Evolutionary conservation across 768 basidiomycete species (phyloP).

Genomic region (Rhizopogon vesiculosus): DNA sequence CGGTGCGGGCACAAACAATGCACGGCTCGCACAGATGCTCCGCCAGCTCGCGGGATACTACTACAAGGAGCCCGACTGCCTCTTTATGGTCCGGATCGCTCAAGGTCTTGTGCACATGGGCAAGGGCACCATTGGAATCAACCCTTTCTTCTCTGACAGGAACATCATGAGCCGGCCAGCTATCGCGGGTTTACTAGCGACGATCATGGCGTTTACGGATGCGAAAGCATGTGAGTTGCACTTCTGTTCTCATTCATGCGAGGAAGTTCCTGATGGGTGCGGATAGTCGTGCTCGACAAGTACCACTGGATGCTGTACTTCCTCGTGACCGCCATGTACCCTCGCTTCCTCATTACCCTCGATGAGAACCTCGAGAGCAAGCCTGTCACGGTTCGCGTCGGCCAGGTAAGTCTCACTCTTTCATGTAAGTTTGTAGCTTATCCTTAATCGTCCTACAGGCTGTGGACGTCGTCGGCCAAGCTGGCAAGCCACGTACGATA

Average conservation of each 20-base stretch:
- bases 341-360: conserved; percentile 95
- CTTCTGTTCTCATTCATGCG: neutral
- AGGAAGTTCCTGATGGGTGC: neutral
- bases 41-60: conserved; percentile 97
- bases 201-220: conserved; percentile 89
- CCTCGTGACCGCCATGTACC: conserved; percentile 95
- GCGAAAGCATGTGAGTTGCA: conserved; percentile 80
- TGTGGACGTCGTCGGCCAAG: conserved; percentile 95
- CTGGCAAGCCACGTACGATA: conserved; percentile 94
- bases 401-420: conserved; percentile 50
- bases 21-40: conserved; percentile 95
- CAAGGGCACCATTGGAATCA: conserved; percentile 95
- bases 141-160: conserved; percentile 94
- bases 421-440: neutral
- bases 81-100: conserved; percentile 94
- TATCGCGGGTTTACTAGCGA: conserved; percentile 84
- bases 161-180: conserved; percentile 86
- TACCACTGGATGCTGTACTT: conserved; percentile 99
- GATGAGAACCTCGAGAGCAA: conserved; percentile 84
- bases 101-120: conserved; percentile 99
- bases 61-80: conserved; percentile 92
- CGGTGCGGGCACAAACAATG: conserved; percentile 98
- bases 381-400: conserved; percentile 92
- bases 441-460: conserved; percentile 45
- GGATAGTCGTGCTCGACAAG: conserved; percentile 86